Percentiles rank a stretch among this genome's conserved stretches.
phyloP scores from a whole-genome alignment of 2,329 filamentous ascomycete genomes.

The Ramichloridium luteum region DNA sequence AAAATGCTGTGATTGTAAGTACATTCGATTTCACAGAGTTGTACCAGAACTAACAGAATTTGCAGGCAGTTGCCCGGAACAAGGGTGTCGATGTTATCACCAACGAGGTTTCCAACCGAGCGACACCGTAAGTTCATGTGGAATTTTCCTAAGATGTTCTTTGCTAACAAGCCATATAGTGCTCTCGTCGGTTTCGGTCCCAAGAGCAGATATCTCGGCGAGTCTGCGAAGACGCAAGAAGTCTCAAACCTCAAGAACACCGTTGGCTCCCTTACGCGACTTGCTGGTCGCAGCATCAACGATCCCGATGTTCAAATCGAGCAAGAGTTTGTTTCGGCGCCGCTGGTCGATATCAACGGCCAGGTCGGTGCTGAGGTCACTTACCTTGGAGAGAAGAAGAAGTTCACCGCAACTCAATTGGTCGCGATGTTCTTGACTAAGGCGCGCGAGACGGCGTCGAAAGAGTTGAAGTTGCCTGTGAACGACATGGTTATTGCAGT shows the following conservation, averaged over 20 bases:
- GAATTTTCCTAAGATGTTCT: slow-evolving; percentile 5
- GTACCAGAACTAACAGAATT: slow-evolving; percentile 8
- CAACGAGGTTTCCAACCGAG: slow-evolving; percentile 98
- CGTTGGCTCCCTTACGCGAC: slow-evolving; percentile 80
- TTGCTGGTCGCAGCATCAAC: slow-evolving; percentile 72
- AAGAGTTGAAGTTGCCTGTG: slow-evolving; percentile 81
- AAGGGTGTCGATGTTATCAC: slow-evolving; percentile 98
- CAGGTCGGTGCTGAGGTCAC: slow-evolving; percentile 88
- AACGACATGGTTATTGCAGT: slow-evolving; percentile 89
- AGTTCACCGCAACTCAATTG: slow-evolving; percentile 88
- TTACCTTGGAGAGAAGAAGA: slow-evolving; percentile 90
- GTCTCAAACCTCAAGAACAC: slow-evolving; percentile 99
- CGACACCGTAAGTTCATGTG: slow-evolving; percentile 70
- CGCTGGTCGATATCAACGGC: slow-evolving; percentile 80
- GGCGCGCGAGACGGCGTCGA: slow-evolving; percentile 75
- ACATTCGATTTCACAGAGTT: not conserved
- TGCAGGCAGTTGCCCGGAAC: slow-evolving; percentile 76
- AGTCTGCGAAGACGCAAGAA: slow-evolving; percentile 95
- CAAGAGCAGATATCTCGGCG: slow-evolving; percentile 86
- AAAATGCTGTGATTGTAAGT: slow-evolving; percentile 72
- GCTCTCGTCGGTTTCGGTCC: slow-evolving; percentile 91
- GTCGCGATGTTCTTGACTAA: slow-evolving; percentile 92
- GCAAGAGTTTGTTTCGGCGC: slow-evolving; percentile 77
- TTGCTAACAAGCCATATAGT: slow-evolving; percentile 35
- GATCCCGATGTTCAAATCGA: slow-evolving; percentile 91